These are phyloP conservation scores for Auriscalpium vulgare DNA, from an alignment of 768 basidiomycete species.

Conservation along the genomic window DNA sequence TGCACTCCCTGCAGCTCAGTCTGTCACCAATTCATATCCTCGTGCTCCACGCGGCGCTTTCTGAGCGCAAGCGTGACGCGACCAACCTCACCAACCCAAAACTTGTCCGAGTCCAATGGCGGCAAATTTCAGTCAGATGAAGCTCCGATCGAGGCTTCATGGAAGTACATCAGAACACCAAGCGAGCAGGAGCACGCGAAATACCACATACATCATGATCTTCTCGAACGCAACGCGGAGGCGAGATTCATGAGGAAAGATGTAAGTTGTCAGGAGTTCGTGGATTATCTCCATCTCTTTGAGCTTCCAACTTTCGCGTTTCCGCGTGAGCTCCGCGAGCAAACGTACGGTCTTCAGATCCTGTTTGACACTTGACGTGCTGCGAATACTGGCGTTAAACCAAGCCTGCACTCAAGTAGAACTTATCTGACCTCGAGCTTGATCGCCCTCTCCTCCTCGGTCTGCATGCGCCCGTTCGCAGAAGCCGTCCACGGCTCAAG, in stretches of 20 bases:
- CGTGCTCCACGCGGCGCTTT: too few species aligned
- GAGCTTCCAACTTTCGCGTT: slow-evolving; percentile 79
- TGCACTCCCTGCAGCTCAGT: too few species aligned
- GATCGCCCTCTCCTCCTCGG: slow-evolving; percentile 73
- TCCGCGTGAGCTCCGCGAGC: slow-evolving; percentile 58
- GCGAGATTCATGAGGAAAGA: slow-evolving; percentile 59
- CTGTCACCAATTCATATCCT: too few species aligned
- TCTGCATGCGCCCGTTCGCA: slow-evolving; percentile 53
- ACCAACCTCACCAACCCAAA: too few species aligned
- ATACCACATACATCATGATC: slow-evolving; percentile 56
- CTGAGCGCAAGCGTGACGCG: too few species aligned
- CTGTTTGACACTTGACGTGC: slow-evolving; percentile 49
- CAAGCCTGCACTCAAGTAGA: neutral
- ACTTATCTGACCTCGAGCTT: slow-evolving; percentile 63
- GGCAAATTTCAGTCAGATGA: too few species aligned
- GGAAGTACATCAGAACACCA: too few species aligned
- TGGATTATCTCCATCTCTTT: slow-evolving; percentile 60
- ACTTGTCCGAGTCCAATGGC: too few species aligned
- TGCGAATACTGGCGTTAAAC: slow-evolving; percentile 19
- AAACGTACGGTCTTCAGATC: slow-evolving; percentile 72
- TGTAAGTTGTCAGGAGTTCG: slow-evolving; percentile 47
- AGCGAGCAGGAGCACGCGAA: too few species aligned
- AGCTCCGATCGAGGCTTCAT: slow-evolving; percentile 60
- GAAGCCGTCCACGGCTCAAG: slow-evolving; percentile 96
- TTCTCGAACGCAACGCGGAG: slow-evolving; percentile 62